phyloP scores from a whole-genome alignment of 352 stramenopile genomes.

The Heterotrichella gracilis region DNA sequence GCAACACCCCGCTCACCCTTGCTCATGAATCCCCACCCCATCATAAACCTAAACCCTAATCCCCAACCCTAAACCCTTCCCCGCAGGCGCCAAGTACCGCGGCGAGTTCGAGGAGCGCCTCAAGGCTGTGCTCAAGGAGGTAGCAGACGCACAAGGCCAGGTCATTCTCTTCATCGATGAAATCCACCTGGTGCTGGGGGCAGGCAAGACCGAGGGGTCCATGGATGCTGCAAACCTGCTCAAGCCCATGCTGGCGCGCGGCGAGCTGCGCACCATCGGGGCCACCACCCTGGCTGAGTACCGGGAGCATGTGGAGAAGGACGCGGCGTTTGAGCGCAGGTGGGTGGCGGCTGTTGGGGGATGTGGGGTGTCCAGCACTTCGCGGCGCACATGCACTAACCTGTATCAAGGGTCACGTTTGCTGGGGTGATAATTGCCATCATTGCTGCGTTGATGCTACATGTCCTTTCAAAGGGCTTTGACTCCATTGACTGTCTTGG shows the following conservation, averaged over 20 bases:
- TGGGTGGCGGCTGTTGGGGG: background rate
- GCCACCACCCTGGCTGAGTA: conserved; percentile 91
- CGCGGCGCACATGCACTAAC: background rate
- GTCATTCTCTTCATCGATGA: conserved; percentile 97
- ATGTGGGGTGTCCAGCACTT: background rate
- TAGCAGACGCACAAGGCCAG: conserved; percentile 52
- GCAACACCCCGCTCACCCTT: too few relatives aligned
- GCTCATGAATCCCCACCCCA: too few relatives aligned
- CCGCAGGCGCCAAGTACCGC: conserved; percentile 73
- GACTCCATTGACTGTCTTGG: too few relatives aligned
- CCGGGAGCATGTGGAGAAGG: conserved; percentile 82
- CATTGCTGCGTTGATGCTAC: too few relatives aligned
- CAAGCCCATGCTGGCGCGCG: conserved; percentile 76
- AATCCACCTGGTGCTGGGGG: conserved; percentile 70
- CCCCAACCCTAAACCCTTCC: too few relatives aligned
- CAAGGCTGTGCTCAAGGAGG: conserved; percentile 60
- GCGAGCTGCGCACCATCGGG: conserved; percentile 72
- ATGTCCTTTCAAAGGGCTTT: too few relatives aligned
- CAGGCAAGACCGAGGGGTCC: conserved; percentile 45
- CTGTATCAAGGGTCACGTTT: background rate
- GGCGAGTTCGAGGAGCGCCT: conserved; percentile 92
- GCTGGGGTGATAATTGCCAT: too few relatives aligned
- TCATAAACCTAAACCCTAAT: too few relatives aligned
- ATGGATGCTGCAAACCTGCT: conserved; percentile 92
- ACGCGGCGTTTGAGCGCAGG: conserved; percentile 71